These are phyloP conservation scores for Limtongia smithiae DNA, from an alignment of 805 yeast genomes.

Conservation along the genomic window DNA sequence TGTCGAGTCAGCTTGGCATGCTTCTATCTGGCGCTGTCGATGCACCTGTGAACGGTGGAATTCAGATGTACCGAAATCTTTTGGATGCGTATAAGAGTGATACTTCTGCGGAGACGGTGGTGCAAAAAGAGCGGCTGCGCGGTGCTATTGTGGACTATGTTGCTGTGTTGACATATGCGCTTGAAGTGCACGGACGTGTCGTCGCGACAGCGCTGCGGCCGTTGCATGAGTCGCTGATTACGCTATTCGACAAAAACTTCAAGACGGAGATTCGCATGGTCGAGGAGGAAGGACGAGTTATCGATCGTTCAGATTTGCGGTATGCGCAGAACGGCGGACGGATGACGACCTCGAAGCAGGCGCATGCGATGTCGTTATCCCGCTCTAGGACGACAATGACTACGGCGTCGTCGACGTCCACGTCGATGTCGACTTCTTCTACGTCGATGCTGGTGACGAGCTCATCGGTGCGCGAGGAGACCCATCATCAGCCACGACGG, in stretches of 20 bases:
- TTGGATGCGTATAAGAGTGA: conserved; percentile 36
- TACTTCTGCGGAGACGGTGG: conserved; percentile 1
- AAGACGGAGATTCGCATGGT: conserved; percentile 50
- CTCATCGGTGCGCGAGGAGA: neutral
- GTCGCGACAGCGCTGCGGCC: conserved; percentile 54
- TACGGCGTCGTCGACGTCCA: neutral
- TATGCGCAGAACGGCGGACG: neutral
- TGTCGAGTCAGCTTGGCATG: conserved; percentile 48
- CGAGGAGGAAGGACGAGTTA: conserved; percentile 12
- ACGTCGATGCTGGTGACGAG: neutral
- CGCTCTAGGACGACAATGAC: neutral
- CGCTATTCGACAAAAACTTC: conserved; percentile 65
- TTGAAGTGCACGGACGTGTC: conserved; percentile 64
- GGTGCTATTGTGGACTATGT: conserved; percentile 50
- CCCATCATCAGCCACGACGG: neutral
- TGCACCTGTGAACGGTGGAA: conserved; percentile 91
- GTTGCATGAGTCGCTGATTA: conserved; percentile 65
- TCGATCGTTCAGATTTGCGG: conserved; percentile 2
- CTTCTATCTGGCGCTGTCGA: conserved; percentile 68
- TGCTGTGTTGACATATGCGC: conserved; percentile 58
- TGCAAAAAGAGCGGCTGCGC: conserved; percentile 6
- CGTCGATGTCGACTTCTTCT: neutral
- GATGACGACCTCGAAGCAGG: neutral
- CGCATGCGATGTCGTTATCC: neutral
- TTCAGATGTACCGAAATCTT: conserved; percentile 74